Evolutionary conservation across 2,329 filamentous ascomycete species (phyloP).

Genomic region (Diaporthe sp.): DNA sequence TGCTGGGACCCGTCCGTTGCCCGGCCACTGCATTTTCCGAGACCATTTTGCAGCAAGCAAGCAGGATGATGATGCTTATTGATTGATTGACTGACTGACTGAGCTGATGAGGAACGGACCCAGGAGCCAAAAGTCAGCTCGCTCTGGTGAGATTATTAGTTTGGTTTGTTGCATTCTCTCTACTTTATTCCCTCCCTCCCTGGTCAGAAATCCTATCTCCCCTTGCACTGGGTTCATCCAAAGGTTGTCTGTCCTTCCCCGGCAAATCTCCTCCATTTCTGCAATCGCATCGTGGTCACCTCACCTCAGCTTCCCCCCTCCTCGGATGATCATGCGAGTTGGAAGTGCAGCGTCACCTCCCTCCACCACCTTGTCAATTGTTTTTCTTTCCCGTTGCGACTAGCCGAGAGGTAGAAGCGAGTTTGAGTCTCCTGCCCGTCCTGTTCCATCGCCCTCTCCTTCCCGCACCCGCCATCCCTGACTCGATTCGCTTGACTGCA

Average conservation of each 20-base stretch:
- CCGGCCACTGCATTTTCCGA: conserved; percentile 37
- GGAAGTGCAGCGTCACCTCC: not conserved
- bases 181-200: not conserved
- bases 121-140: not conserved
- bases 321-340: not conserved
- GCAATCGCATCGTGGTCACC: not conserved
- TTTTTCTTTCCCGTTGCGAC: not conserved
- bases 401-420: not conserved
- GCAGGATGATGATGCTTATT: not conserved
- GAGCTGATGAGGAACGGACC: not conserved
- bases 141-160: conserved; percentile 13
- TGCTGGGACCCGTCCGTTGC: conserved; percentile 36
- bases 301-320: no score
- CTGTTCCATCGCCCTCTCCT: not conserved
- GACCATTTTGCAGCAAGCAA: conserved; percentile 20
- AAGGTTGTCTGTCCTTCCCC: conserved; percentile 5
- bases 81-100: no score
- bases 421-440: not conserved
- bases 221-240: conserved; percentile 3
- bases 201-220: not conserved
- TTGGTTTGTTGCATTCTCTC: conserved; percentile 11
- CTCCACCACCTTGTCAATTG: not conserved
- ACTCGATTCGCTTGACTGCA: conserved; percentile 9
- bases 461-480: conserved; percentile 1
- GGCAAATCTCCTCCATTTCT: not conserved